Evolutionary conservation across 2,329 filamentous ascomycete genomes (phyloP).

Genomic region (Paradendryphiella salina): DNA sequence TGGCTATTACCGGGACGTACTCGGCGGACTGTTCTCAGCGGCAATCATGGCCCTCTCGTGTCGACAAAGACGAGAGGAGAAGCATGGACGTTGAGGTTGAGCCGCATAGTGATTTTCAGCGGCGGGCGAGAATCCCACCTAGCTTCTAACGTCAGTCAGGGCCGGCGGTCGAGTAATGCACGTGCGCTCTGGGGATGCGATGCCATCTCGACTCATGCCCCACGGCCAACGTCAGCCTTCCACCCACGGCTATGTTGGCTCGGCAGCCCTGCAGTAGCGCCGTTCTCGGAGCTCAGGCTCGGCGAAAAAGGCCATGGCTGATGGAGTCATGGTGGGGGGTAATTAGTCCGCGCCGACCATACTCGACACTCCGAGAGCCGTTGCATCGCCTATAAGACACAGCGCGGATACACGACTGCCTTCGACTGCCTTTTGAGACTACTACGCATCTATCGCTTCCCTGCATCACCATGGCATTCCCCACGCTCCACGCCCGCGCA

Average conservation of each 20-base stretch:
- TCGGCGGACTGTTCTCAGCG: conserved; percentile 3
- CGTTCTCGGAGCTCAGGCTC: conserved; percentile 26
- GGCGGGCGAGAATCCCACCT: conserved; percentile 7
- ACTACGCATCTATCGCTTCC: not conserved
- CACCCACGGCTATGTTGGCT: not conserved
- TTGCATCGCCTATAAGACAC: conserved; percentile 10
- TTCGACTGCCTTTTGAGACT: conserved; percentile 17
- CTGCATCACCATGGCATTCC: conserved; percentile 36
- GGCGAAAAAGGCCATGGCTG: conserved; percentile 19
- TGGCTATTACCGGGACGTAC: conserved; percentile 12
- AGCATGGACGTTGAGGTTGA: conserved; percentile 8
- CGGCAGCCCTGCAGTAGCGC: conserved; percentile 30
- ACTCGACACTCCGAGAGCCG: conserved; percentile 25
- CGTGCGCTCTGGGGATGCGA: conserved; percentile 20
- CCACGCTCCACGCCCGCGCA: conserved; percentile 49
- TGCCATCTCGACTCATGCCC: not conserved
- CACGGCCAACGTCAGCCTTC: not conserved
- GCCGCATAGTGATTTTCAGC: conserved; percentile 10
- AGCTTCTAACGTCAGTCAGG: conserved; percentile 11
- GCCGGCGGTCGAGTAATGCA: conserved; percentile 18
- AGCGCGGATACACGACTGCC: not conserved
- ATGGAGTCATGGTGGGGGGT: conserved; percentile 32
- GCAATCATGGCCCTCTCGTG: conserved; percentile 25
- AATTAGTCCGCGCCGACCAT: conserved; percentile 8
- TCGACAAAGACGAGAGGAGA: not conserved